Percentiles rank a stretch among this genome's conserved stretches.
Conservation (phyloP, 2,329 filamentous ascomycete genomes). For the Penicillium polonicum region DNA sequence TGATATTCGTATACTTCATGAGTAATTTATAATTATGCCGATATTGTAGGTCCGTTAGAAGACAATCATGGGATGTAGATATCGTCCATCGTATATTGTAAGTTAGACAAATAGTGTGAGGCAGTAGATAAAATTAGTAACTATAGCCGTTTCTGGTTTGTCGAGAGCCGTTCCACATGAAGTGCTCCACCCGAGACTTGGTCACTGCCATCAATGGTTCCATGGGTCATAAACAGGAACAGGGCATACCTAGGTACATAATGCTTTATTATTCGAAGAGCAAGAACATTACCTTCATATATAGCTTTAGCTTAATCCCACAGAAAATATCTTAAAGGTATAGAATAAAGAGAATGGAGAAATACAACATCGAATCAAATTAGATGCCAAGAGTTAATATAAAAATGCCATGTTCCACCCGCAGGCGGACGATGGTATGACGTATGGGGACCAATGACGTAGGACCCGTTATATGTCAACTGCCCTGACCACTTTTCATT, state of each 20-base stretch:
- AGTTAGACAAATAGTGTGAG: neutral
- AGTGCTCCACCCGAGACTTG: neutral
- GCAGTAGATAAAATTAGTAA: neutral
- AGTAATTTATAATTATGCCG: neutral
- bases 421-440: slow-evolving; percentile 12
- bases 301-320: no score
- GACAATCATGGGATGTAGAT: neutral
- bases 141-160: neutral
- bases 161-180: neutral
- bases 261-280: no score
- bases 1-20: neutral
- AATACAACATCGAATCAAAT: neutral
- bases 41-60: neutral
- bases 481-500: neutral
- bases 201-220: neutral
- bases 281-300: no score
- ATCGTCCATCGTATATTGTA: neutral
- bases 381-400: slow-evolving; percentile 8
- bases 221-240: neutral
- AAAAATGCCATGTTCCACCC: slow-evolving; percentile 8
- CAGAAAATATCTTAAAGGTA: neutral
- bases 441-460: slow-evolving; percentile 16
- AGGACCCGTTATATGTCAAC: slow-evolving; percentile 9
- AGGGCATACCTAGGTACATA: neutral
- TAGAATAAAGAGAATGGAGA: neutral